Evolutionary conservation across 164 flowering plant species (phyloP), one percentile per base, ranked within the genome.

Genomic region (Litsea cubeba): DNA sequence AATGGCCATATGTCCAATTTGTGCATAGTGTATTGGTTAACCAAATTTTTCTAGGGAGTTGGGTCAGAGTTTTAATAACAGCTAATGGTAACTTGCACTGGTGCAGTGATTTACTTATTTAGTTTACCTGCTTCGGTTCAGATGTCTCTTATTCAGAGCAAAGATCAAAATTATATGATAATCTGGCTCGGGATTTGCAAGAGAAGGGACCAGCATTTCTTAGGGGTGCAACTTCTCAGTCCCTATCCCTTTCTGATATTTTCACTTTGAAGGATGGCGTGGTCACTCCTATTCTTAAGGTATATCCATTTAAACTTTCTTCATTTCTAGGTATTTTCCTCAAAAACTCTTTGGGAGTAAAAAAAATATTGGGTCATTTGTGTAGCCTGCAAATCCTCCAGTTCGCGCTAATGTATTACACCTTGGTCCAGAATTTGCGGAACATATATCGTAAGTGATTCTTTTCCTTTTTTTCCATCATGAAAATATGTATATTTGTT

Each of bases 361-460:
- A 60, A 3, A 60, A 18, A 3, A 30, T 22, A 66, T 25, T 28
- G 23, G 35, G 12, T 68, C 54, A 46, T 40, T n/a, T 46, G 12
- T 76, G 76, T 75, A 93, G 98, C 89, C 86, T 68, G 97, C 94
- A 24, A 78, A 85, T 79, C 99, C 99, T 71, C 95, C 98, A 23
- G 98, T 95, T 23, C 90, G 98, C 69, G 99, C 99, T 15, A 93
- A 83, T 84, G 93, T 93, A 50, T 77, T 95, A 80, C 86, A 93
- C 81, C 70, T 95, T 51, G 83, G 81, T 79, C 74, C 92, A 23
- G 77, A 91, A 30, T 88, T 81, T 77, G 85, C 98, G 0, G 69
- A 76, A 40, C 91, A 82, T 35, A 86, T 93, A 72, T 85, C 92
- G 98, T 95, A 83, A 91, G 98, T 70, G 12, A 30, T 71, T 10